phyloP scores from a whole-genome alignment of 139 green algal species.

The Closterium sp. region DNA sequence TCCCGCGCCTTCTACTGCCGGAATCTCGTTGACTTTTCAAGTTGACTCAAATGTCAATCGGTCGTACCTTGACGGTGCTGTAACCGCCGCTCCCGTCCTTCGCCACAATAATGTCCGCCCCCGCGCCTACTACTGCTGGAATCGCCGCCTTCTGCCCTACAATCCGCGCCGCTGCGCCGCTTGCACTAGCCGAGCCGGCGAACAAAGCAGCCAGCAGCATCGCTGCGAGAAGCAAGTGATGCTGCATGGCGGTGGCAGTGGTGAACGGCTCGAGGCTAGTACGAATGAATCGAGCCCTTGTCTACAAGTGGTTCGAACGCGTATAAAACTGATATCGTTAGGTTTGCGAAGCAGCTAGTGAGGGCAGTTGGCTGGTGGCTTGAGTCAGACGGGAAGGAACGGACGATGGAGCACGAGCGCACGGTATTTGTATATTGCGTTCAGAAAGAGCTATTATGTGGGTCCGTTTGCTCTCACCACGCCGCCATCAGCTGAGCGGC shows the following conservation, averaged over 20 bases:
- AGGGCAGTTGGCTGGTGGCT: neutral
- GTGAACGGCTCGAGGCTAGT: no score
- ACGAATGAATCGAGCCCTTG: no score
- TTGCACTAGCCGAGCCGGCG: neutral
- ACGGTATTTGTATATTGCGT: neutral
- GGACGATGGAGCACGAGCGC: neutral
- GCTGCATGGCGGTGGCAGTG: neutral
- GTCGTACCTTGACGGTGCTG: neutral
- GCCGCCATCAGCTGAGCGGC: no score
- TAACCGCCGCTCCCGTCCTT: neutral
- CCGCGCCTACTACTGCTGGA: no score
- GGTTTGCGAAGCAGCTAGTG: no score
- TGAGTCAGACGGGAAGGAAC: neutral
- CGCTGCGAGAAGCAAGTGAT: neutral
- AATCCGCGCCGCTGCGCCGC: neutral
- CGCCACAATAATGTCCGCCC: neutral
- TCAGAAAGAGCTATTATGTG: neutral
- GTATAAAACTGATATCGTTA: no score
- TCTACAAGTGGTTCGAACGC: no score
- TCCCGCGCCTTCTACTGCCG: neutral
- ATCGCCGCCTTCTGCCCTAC: no score
- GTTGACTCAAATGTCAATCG: no score
- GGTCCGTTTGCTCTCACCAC: neutral
- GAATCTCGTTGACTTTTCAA: no score
- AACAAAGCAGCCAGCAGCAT: neutral